Percentiles rank a stretch among this genome's conserved stretches.
phyloP scores from a whole-genome alignment of 257 asterid genomes.

The Solanum chilense region DNA sequence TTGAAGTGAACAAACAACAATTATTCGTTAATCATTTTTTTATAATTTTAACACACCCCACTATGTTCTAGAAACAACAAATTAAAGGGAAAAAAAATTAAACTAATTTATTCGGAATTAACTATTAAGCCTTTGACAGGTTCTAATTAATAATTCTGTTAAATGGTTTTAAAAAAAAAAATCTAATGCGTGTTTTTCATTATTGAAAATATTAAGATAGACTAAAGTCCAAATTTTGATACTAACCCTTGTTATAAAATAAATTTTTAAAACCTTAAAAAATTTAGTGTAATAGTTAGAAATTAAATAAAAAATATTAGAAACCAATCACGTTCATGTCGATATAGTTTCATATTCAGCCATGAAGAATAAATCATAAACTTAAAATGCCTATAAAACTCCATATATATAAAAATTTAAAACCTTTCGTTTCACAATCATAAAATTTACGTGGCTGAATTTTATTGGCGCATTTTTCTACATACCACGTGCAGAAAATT shows the following conservation, averaged over 20 bases:
- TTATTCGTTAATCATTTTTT: neutral
- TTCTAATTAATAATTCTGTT: no score
- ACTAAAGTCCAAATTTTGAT: neutral
- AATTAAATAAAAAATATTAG: neutral
- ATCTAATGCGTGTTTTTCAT: neutral
- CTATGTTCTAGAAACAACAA: neutral
- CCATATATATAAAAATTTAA: neutral
- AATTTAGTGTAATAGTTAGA: neutral
- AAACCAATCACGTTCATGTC: neutral
- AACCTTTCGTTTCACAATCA: neutral
- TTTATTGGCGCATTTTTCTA: neutral
- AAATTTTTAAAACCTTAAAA: neutral
- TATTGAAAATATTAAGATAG: neutral
- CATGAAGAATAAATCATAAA: neutral
- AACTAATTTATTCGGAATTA: neutral
- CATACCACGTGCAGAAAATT: neutral
- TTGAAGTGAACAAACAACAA: neutral
- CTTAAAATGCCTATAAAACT: neutral
- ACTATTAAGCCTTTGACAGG: neutral
- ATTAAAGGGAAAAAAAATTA: neutral
- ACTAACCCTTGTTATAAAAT: neutral
- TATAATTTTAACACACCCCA: neutral
- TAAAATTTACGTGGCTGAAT: neutral
- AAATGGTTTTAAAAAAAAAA: neutral
- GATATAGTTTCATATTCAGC: neutral